Evolutionary conservation across 2,329 filamentous ascomycete genomes (phyloP).

Genomic region (Torrubiellomyces zombiae): DNA sequence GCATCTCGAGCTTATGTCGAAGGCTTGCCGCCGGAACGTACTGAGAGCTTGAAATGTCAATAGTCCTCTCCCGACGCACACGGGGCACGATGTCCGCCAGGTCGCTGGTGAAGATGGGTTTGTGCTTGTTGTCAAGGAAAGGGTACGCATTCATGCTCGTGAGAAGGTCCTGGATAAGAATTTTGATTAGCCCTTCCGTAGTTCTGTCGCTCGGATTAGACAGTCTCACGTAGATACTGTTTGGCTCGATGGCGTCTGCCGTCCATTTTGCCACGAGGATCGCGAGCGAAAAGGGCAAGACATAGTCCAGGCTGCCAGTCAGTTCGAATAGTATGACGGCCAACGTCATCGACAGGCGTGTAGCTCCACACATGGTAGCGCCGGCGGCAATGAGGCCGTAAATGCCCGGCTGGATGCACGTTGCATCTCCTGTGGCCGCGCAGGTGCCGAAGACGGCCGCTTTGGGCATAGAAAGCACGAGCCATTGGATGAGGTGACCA

Average conservation of each 20-base stretch:
- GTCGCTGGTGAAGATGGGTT: constrained; percentile 77
- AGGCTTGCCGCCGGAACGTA: constrained; percentile 62
- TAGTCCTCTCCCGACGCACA: constrained; percentile 57
- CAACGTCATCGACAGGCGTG: constrained; percentile 78
- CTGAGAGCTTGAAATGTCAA: constrained; percentile 75
- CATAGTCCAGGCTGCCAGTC: constrained; percentile 87
- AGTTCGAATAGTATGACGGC: constrained; percentile 93
- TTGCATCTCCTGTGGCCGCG: constrained; percentile 50
- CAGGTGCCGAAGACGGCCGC: constrained; percentile 63
- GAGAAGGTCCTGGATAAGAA: constrained; percentile 61
- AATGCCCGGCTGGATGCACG: constrained; percentile 89
- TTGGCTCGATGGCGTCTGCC: constrained; percentile 82
- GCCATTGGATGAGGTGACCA: constrained; percentile 70
- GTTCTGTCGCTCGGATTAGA: neutral
- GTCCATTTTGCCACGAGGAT: constrained; percentile 98
- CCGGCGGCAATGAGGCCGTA: constrained; percentile 91
- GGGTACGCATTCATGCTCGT: constrained; percentile 97
- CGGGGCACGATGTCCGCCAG: constrained; percentile 74
- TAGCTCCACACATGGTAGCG: constrained; percentile 96
- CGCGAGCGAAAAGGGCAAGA: constrained; percentile 81
- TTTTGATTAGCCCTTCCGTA: constrained; percentile 5
- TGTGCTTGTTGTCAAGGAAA: constrained; percentile 91
- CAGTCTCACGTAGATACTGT: constrained; percentile 67
- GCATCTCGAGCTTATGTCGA: constrained; percentile 60
- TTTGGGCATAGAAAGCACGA: constrained; percentile 56